Evolutionary conservation across 2,329 filamentous ascomycete genomes (phyloP).

Genomic region (Diaporthe vaccinii): DNA sequence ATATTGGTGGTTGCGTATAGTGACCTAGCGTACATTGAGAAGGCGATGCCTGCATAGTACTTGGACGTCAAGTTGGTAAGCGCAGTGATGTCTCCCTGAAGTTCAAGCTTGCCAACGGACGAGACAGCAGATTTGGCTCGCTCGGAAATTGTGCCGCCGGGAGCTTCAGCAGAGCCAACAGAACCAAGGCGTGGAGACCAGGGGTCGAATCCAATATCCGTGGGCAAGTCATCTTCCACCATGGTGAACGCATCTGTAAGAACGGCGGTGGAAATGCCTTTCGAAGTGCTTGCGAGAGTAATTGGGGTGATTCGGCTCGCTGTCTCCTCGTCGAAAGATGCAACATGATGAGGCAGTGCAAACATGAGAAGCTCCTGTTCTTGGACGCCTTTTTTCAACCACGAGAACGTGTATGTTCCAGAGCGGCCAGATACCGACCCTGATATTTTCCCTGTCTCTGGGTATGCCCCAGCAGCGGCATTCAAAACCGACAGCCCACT

Average conservation of each 20-base stretch:
- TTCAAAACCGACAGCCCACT: background rate
- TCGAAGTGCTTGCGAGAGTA: slow-evolving; percentile 84
- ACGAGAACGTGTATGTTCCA: background rate
- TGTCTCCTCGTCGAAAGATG: slow-evolving; percentile 76
- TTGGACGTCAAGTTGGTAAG: slow-evolving; percentile 2
- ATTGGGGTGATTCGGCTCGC: slow-evolving; percentile 67
- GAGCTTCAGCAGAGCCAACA: background rate
- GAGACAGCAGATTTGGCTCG: background rate
- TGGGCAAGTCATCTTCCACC: slow-evolving; percentile 78
- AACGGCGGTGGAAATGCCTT: slow-evolving; percentile 82
- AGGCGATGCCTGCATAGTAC: background rate
- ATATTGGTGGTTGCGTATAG: background rate
- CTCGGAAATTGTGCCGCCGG: background rate
- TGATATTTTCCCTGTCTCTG: background rate
- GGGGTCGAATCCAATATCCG: slow-evolving; percentile 81
- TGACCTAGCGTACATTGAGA: background rate
- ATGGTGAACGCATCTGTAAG: slow-evolving; percentile 82
- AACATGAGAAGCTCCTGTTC: slow-evolving; percentile 77
- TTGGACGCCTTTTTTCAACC: background rate
- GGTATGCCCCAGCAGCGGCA: slow-evolving; percentile 8
- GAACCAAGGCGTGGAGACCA: slow-evolving; percentile 68
- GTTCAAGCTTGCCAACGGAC: background rate
- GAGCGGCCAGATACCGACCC: slow-evolving; percentile 8
- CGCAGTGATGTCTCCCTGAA: background rate
- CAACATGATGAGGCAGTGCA: slow-evolving; percentile 87